Base-by-base conservation (phyloP, 2,329 filamentous ascomycete species). In the Cucurbitaria berberidis region DNA sequence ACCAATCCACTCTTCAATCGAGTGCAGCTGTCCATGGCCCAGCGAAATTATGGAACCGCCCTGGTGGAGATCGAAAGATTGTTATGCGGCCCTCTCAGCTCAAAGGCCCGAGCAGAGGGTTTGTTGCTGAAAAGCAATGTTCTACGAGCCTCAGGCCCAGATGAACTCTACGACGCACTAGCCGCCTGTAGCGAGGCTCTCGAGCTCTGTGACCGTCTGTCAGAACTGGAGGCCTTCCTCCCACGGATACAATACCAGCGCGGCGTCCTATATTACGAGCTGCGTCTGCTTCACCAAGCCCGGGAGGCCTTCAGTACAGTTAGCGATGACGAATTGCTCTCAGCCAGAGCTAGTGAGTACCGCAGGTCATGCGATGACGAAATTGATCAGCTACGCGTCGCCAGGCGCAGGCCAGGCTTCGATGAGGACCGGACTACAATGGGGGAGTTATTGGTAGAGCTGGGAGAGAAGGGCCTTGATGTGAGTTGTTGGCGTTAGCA, bases 121-220 rank as follows among this genome's bases (percentile, higher is more conserved):
- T 52, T 73, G 2, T 41, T 74, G 7, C 49, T 74, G 18, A 74
- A 72, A 49, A 70, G 69, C 48, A 58, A 44, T 21, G 55, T 72
- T 9, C 46, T 68, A 13, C 55, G 63, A 13, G 63, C 61, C 1
- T 51, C 49, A 8, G 65, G 64, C 9, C 57, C 69, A 7, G 62
- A 67, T 2, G 62, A 63, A 36, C 51, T 69, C 3, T 66, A 59
- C 26, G 64, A 72, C 6, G 68, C 69, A 1, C 59, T 74, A 3
- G 70, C 69, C 21, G 61, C 63, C 1, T 74, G 69, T 36, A 70
- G 64, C 45, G 69, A 73, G 35, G 69, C 69, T 9, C 30, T 73
- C 21, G 66, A 69, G 27, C 45, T 72, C 1, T 72, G 69, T 49
- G 48, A 63, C 22, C 63, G 61, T 11, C 30, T 64, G 1, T 48